Percentiles rank a stretch among this genome's conserved stretches.
These are phyloP conservation scores for Ophiorrhiza pumila DNA, from an alignment of 257 asterid genomes.

Conservation along the genomic window DNA sequence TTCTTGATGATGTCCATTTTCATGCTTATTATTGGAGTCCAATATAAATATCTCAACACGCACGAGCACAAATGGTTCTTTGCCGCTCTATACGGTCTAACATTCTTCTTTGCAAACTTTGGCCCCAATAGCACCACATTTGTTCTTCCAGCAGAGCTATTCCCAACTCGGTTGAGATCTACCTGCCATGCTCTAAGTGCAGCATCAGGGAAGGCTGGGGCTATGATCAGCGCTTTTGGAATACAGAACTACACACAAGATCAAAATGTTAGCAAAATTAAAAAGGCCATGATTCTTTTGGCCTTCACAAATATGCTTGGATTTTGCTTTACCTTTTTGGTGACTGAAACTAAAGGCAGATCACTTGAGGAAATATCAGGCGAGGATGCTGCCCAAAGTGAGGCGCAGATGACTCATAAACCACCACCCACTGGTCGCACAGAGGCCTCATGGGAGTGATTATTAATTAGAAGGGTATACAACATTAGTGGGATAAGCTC, in stretches of 20 bases:
- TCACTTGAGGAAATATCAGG: conserved; percentile 34
- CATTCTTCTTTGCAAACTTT: conserved; percentile 33
- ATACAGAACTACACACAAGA: conserved; percentile 27
- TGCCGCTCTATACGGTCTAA: conserved; percentile 26
- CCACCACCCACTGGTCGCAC: conserved; percentile 10
- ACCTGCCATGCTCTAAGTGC: conserved; percentile 33
- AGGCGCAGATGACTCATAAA: conserved; percentile 12
- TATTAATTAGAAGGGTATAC: neutral
- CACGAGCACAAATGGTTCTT: conserved; percentile 17
- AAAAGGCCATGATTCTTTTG: conserved; percentile 23
- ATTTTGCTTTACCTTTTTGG: conserved; percentile 30
- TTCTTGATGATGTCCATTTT: conserved; percentile 33
- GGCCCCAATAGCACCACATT: conserved; percentile 33
- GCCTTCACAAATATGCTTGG: conserved; percentile 34
- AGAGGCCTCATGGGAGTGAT: conserved; percentile 21
- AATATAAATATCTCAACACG: conserved; percentile 16
- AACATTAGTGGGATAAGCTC: conserved; percentile 2
- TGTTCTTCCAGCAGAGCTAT: conserved; percentile 34
- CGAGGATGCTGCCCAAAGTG: conserved; percentile 18
- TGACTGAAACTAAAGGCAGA: conserved; percentile 30
- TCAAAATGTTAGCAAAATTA: conserved; percentile 13
- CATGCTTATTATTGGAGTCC: conserved; percentile 27
- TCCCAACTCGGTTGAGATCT: conserved; percentile 30
- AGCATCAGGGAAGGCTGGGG: conserved; percentile 32
- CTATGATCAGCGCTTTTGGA: conserved; percentile 31